Evolutionary conservation across 345 rosid genomes (phyloP).

Genomic region (Gossypium stocksii): DNA sequence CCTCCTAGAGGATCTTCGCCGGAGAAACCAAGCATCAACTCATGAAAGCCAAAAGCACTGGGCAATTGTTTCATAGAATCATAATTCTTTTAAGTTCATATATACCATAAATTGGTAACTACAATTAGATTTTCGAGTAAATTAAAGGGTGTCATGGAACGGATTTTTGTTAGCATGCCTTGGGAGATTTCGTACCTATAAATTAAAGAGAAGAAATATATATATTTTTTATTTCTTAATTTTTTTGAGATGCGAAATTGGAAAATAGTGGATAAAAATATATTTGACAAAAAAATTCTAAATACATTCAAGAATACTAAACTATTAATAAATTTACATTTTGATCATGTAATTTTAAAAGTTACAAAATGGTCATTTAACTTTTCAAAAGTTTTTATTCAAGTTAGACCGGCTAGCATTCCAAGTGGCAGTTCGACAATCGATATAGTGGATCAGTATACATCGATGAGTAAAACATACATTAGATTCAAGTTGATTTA

Average conservation of each 20-base stretch:
- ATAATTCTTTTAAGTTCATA: not conserved
- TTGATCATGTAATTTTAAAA: too few relatives aligned
- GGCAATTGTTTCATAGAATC: conserved; percentile 24
- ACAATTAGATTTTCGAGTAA: not conserved
- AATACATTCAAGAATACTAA: rapidly evolving
- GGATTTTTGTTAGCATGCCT: not conserved
- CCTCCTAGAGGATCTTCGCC: conserved; percentile 40
- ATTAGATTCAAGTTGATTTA: too few relatives aligned
- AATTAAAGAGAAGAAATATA: not conserved
- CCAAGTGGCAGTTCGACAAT: too few relatives aligned
- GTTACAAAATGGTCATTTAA: too few relatives aligned
- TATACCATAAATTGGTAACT: not conserved
- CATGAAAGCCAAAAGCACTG: conserved; percentile 22
- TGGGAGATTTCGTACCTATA: not conserved
- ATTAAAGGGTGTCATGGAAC: not conserved
- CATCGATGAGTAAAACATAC: too few relatives aligned
- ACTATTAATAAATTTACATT: too few relatives aligned
- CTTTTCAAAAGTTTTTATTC: too few relatives aligned
- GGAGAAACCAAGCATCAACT: conserved; percentile 11
- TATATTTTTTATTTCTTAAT: too few relatives aligned
- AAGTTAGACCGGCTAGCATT: too few relatives aligned
- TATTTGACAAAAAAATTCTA: too few relatives aligned
- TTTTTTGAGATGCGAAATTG: not conserved
- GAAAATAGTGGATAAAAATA: not conserved
- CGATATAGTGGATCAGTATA: too few relatives aligned